Evolutionary conservation across 495 filamentous ascomycete species (phyloP), one percentile per base, ranked within the genome.

Genomic region (Emericellopsis terricola): DNA sequence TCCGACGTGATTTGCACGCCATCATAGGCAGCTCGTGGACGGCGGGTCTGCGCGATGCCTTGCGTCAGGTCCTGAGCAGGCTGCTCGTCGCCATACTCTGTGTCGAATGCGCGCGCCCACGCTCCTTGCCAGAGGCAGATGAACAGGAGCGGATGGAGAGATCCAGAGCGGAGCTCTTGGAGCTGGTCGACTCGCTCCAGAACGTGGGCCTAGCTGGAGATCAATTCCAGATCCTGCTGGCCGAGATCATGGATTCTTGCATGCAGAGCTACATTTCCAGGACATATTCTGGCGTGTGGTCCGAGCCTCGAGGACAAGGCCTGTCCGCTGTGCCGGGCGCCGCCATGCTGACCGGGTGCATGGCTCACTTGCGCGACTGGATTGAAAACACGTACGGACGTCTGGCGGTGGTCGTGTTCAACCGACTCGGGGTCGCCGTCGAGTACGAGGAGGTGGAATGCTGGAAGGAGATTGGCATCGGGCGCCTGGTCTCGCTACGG

Each of bases 391-490:
- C 70, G 24, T 85, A 77, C 45, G 60, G 73, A 5, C 68, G 68
- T 8, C 60, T 84, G 29, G 69, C 63, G 14, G 68, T 76, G 16
- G 70, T 82, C 48, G 68, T 81, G 8, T 57, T 68, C 5, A 47
- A 48, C 13, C 52, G 57, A 6, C 42, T 64, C 24, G 46, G 47
- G n/a, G 33, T 37, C 1, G 44, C 39, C 14, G 17, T 50, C 10
- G 35, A 50, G 15, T 40, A 38, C 31, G 38, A 56, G 7, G 68
- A 87, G 45, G 61, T 84, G 42, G 68, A 74, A 51, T 76, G 72
- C 45, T 94, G 81, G 73, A 81, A 82, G 41, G 74, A 81, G 19
- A 80, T 87, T 41, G 80, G 73, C 10, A 57, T 87, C 37, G 71
- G 75, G 4, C 68, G 80, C 16, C 62, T 94, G n/a, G 85, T 83